Evolutionary conservation across 495 filamentous ascomycete genomes (phyloP).

Genomic region (Xylaria nigripes): DNA sequence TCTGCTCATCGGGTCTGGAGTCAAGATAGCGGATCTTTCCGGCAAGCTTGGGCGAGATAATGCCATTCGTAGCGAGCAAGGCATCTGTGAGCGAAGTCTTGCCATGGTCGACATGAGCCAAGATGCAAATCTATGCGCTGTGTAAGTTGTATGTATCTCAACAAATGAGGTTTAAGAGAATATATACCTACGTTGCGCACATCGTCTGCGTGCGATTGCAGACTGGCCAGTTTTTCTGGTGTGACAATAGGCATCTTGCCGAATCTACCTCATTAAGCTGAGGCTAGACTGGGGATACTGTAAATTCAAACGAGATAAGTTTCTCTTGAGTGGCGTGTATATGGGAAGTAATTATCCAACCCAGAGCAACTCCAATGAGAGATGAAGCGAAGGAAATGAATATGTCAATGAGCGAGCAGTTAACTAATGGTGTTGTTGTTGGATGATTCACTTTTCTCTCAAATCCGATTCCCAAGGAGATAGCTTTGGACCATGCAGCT

Average conservation of each 20-base stretch:
- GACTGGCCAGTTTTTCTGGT: slow-evolving; percentile 73
- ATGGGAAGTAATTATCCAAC: neutral
- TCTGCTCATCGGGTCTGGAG: slow-evolving; percentile 92
- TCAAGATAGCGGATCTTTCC: slow-evolving; percentile 98
- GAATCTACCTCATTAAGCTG: neutral
- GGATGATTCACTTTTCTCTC: slow-evolving; percentile 8
- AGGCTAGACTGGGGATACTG: neutral
- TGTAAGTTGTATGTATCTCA: slow-evolving; percentile 10
- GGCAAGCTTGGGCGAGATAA: slow-evolving; percentile 94
- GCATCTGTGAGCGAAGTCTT: slow-evolving; percentile 97
- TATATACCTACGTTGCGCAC: slow-evolving; percentile 70
- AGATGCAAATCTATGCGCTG: slow-evolving; percentile 76
- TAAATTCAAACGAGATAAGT: neutral
- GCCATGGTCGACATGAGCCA: slow-evolving; percentile 97
- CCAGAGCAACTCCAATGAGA: neutral
- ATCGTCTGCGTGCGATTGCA: slow-evolving; percentile 76
- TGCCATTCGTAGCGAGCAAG: slow-evolving; percentile 96
- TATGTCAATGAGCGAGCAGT: neutral
- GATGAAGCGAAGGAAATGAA: neutral
- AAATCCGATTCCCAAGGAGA: neutral
- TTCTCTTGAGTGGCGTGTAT: neutral
- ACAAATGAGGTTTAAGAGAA: slow-evolving; percentile 31
- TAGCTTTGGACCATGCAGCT: neutral
- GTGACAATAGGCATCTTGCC: slow-evolving; percentile 77
- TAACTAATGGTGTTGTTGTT: slow-evolving; percentile 6